Conservation (phyloP, 495 filamentous ascomycete species). For the Coniosporium apollinis region DNA sequence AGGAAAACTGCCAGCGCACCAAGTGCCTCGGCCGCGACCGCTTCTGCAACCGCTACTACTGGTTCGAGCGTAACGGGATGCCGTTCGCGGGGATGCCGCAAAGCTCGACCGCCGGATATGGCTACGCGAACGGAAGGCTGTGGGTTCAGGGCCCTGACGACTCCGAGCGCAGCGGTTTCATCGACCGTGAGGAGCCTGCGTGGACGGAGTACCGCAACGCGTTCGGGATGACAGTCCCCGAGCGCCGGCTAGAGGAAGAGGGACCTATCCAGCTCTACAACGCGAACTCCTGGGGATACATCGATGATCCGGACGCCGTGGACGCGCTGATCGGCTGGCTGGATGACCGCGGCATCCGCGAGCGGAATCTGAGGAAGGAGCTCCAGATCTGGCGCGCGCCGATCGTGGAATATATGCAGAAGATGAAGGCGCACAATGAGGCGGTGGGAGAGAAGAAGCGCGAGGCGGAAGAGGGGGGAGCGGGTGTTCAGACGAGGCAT, state of each 20-base stretch:
- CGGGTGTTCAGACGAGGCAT: conserved; percentile 59
- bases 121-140: conserved; percentile 83
- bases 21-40: conserved; percentile 79
- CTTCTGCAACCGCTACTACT: conserved; percentile 97
- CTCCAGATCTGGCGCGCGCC: conserved; percentile 57
- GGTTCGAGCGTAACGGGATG: conserved; percentile 98
- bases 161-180: conserved; percentile 68
- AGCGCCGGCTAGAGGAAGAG: conserved; percentile 77
- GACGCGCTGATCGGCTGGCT: conserved; percentile 76
- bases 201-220: conserved; percentile 40
- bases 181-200: conserved; percentile 57
- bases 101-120: conserved; percentile 72
- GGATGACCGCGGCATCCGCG: conserved; percentile 66
- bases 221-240: conserved; percentile 63
- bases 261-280: conserved; percentile 59
- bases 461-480: conserved; percentile 34
- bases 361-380: conserved; percentile 73
- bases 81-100: conserved; percentile 76
- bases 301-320: conserved; percentile 58
- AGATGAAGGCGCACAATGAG: conserved; percentile 52
- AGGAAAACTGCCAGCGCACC: conserved; percentile 83
- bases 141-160: conserved; percentile 96
- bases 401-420: conserved; percentile 67
- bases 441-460: conserved; percentile 32
- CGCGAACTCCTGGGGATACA: conserved; percentile 80